These are phyloP conservation scores for Cyberlindnera nakhonratchasimensis DNA, from an alignment of 805 yeast species.

Conservation along the genomic window DNA sequence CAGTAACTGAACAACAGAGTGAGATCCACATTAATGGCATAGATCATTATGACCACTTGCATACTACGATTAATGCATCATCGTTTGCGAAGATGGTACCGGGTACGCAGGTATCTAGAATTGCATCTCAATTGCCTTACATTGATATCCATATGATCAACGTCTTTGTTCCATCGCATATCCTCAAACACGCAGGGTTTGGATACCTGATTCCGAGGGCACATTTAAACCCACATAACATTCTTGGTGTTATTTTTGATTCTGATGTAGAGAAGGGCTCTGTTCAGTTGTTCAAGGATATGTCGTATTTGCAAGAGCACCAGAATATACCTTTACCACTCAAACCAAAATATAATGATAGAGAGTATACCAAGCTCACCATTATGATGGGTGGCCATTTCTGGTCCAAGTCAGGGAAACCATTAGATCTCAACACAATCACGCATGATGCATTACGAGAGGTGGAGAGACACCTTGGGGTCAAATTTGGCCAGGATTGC, in stretches of 20 bases:
- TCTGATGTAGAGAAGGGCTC: conserved; percentile 71
- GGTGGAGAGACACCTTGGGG: conserved; percentile 37
- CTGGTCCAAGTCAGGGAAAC: conserved; percentile 24
- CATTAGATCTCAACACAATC: conserved; percentile 24
- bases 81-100: conserved; percentile 35
- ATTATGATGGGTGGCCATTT: conserved; percentile 88
- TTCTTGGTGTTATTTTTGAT: conserved; percentile 88
- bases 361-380: conserved; percentile 66
- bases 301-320: conserved; percentile 16
- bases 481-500: conserved; percentile 4
- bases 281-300: conserved; percentile 27
- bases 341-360: conserved; percentile 9
- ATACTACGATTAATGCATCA: conserved; percentile 53
- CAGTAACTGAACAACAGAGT: not conserved
- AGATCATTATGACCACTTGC: conserved; percentile 49
- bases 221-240: conserved; percentile 44
- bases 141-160: conserved; percentile 64
- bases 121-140: conserved; percentile 25
- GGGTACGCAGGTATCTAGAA: conserved; percentile 10
- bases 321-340: conserved; percentile 4
- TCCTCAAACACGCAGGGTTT: conserved; percentile 61
- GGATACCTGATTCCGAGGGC: conserved; percentile 79
- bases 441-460: conserved; percentile 25
- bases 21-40: conserved; percentile 6
- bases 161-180: conserved; percentile 49